Evolutionary conservation across 371 early-diverging fungal genomes (phyloP).

Genomic region (Actinomucor elegans): DNA sequence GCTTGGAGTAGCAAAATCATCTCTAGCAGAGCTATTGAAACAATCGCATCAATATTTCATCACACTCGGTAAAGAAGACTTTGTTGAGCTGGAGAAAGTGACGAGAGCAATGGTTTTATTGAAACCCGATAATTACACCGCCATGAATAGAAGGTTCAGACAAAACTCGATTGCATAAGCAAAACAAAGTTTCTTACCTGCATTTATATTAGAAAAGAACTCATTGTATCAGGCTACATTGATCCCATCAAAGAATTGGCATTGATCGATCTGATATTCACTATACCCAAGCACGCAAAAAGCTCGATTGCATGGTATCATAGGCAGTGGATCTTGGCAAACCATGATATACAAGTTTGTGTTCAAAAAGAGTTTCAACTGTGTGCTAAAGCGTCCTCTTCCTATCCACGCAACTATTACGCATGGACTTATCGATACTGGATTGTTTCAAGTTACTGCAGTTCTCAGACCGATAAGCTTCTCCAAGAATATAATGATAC

Average conservation of each 20-base stretch:
- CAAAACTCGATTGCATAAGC: no score
- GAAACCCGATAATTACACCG: constrained; percentile 59
- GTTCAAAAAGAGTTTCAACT: constrained; percentile 37
- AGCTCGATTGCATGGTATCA: constrained; percentile 60
- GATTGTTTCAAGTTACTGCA: constrained; percentile 26
- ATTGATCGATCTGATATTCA: constrained; percentile 48
- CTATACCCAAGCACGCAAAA: constrained; percentile 57
- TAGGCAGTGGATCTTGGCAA: constrained; percentile 29
- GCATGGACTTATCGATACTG: constrained; percentile 58
- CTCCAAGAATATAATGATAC: constrained; percentile 31
- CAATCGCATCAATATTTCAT: constrained; percentile 26
- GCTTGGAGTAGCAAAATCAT: constrained; percentile 28
- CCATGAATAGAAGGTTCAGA: constrained; percentile 60
- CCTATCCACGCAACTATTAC: constrained; percentile 58
- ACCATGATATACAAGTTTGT: not conserved
- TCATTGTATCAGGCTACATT: constrained; percentile 29
- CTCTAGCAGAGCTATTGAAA: constrained; percentile 13
- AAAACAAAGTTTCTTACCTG: no score
- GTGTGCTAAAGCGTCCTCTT: constrained; percentile 36
- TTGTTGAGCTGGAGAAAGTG: constrained; percentile 19
- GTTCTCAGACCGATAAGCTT: not conserved
- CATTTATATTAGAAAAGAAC: constrained; percentile 37
- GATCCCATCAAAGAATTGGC: constrained; percentile 34
- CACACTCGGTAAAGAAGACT: not conserved
- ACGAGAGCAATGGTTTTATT: constrained; percentile 43